phyloP scores from a whole-genome alignment of 345 rosid genomes.

The Gynandropsis gynandra region DNA sequence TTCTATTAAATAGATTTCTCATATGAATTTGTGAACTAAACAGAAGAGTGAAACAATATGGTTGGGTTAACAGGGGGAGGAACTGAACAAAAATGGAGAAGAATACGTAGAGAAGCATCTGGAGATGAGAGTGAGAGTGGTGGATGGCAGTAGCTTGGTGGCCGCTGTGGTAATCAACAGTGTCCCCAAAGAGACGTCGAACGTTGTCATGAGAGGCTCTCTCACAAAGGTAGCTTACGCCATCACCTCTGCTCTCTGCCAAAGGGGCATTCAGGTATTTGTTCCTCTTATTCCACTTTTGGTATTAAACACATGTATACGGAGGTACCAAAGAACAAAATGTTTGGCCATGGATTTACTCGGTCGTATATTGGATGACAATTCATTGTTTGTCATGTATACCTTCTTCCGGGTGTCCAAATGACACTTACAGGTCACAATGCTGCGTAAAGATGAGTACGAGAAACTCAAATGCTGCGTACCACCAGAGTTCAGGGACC shows the following conservation, averaged over 20 bases:
- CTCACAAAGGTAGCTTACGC: conserved; percentile 37
- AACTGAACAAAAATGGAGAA: conserved; percentile 42
- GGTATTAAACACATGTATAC: too few species aligned
- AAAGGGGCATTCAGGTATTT: conserved; percentile 36
- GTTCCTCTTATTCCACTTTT: background rate
- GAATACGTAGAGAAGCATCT: conserved; percentile 38
- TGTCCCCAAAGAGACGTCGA: conserved; percentile 33
- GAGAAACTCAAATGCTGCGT: conserved; percentile 30
- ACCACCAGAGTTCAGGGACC: conserved; percentile 18
- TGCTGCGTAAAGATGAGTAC: conserved; percentile 21
- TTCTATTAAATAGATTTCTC: background rate
- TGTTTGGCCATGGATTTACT: background rate
- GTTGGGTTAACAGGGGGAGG: conserved; percentile 34
- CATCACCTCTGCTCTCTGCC: conserved; percentile 30
- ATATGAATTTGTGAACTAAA: background rate
- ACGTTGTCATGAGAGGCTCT: conserved; percentile 36
- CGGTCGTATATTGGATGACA: background rate
- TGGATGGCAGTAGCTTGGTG: conserved; percentile 52
- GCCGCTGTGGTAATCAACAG: conserved; percentile 41
- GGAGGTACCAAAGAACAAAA: background rate
- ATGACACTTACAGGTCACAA: conserved; percentile 27
- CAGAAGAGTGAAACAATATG: too few species aligned
- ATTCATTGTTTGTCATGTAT: background rate
- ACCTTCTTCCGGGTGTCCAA: background rate
- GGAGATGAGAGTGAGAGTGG: conserved; percentile 37